A percentile compares a stretch with the other conserved stretches of the same genome.
These are phyloP conservation scores for Vicia sativa DNA, from an alignment of 306 rosid genomes.

Conservation along the genomic window DNA sequence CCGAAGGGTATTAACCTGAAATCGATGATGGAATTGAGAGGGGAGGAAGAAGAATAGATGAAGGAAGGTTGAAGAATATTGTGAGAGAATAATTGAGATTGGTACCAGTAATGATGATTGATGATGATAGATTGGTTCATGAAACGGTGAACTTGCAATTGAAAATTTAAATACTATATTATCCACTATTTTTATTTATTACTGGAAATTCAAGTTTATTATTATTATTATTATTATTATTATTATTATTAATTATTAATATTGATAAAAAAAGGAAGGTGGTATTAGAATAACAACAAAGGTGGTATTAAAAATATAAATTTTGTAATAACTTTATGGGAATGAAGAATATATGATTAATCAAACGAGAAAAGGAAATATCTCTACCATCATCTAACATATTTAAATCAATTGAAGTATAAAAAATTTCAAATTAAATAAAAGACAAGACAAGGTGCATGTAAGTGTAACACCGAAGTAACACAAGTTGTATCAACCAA, in stretches of 20 bases:
- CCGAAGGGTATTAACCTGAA: constrained; percentile 39
- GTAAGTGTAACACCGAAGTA: no score
- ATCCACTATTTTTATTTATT: not conserved
- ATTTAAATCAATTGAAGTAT: no score
- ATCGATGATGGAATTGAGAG: constrained; percentile 9
- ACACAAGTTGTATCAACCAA: no score
- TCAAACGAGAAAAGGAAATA: no score
- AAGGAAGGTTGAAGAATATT: constrained; percentile 27
- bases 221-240: not conserved
- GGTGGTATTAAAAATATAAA: not conserved
- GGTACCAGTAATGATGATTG: not conserved
- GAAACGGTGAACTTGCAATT: constrained; percentile 8
- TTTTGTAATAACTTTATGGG: no score
- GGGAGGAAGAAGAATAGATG: not conserved
- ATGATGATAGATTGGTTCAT: not conserved
- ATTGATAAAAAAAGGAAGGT: not conserved
- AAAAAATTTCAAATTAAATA: no score
- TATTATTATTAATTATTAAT: not conserved
- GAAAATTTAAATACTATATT: not conserved
- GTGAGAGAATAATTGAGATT: constrained; percentile 9
- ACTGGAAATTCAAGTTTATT: not conserved
- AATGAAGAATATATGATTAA: no score
- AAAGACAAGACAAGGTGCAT: no score
- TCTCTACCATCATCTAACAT: no score
- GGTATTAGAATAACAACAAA: not conserved